Evolutionary conservation across 148 eudicot species (phyloP).

Genomic region (Spergularia bocconei): DNA sequence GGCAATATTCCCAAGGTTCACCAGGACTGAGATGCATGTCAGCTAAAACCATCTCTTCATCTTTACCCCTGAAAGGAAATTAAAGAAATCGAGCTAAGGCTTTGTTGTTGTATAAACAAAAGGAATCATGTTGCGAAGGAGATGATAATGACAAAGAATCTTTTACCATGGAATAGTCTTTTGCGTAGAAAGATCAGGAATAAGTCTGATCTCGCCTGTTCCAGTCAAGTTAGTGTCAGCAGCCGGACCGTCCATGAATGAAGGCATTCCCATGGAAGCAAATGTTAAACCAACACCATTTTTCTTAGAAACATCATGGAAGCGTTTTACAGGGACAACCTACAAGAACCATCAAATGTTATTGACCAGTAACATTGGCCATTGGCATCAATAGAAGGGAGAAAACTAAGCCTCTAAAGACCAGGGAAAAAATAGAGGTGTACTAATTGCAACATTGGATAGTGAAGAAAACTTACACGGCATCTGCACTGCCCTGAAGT

Average conservation of each 20-base stretch:
- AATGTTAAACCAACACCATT: constrained; percentile 81
- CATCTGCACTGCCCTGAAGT: constrained; percentile 92
- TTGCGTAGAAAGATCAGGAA: constrained; percentile 83
- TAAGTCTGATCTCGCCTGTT: constrained; percentile 85
- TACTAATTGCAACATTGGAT: background rate
- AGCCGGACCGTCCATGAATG: constrained; percentile 74
- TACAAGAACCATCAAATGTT: constrained; percentile 22
- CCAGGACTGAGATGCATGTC: constrained; percentile 91
- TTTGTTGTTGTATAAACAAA: no score
- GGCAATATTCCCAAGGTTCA: constrained; percentile 93
- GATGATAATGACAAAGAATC: background rate
- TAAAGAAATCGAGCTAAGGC: background rate
- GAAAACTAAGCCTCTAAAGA: no score
- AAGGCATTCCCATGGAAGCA: constrained; percentile 85
- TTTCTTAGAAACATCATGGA: constrained; percentile 56
- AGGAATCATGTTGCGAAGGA: no score
- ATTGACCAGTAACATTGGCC: no score
- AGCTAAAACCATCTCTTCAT: constrained; percentile 89
- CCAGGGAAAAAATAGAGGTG: background rate
- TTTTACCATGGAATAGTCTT: constrained; percentile 79
- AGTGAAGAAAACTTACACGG: constrained; percentile 54
- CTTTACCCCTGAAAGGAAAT: constrained; percentile 52
- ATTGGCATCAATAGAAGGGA: background rate
- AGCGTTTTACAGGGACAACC: constrained; percentile 75
- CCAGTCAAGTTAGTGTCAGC: constrained; percentile 68